A percentile compares a stretch with the other conserved stretches of the same genome.
Conservation (phyloP, 306 rosid species). For the Astragalus membranaceus region DNA sequence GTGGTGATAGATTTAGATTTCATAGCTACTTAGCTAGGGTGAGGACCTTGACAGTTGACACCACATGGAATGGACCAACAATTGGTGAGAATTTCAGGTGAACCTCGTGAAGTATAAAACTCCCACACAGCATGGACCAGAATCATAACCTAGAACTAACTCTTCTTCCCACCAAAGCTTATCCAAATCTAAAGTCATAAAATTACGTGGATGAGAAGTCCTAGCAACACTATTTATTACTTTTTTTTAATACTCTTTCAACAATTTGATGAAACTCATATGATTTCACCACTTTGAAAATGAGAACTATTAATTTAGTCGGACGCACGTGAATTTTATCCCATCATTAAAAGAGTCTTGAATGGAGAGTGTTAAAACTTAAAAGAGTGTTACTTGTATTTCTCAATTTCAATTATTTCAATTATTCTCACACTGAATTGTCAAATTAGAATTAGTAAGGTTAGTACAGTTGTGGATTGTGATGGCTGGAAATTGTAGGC, state of each 20-base stretch:
- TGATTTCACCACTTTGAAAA: no score
- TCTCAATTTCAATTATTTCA: not conserved
- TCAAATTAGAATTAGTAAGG: not conserved
- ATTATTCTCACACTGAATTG: not conserved
- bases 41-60: constrained; percentile 26
- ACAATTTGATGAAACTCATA: no score
- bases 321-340: no score
- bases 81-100: constrained; percentile 29
- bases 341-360: no score
- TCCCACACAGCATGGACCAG: constrained; percentile 22
- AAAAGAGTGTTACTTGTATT: no score
- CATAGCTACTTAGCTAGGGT: not conserved
- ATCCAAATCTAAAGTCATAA: constrained; percentile 2
- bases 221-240: no score
- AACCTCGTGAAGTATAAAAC: constrained; percentile 16
- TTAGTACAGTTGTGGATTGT: constrained; percentile 29
- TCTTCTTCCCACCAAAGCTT: constrained; percentile 17
- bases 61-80: constrained; percentile 35
- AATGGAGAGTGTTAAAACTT: no score
- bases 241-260: no score
- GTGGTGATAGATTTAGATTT: constrained; percentile 12
- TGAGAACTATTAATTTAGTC: no score
- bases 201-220: no score
- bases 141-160: constrained; percentile 13
- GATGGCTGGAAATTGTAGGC: constrained; percentile 4